Percentiles rank a stretch among this genome's conserved stretches.
phyloP scores from a whole-genome alignment of 257 asterid species.

The Nicotiana noctiflora region DNA sequence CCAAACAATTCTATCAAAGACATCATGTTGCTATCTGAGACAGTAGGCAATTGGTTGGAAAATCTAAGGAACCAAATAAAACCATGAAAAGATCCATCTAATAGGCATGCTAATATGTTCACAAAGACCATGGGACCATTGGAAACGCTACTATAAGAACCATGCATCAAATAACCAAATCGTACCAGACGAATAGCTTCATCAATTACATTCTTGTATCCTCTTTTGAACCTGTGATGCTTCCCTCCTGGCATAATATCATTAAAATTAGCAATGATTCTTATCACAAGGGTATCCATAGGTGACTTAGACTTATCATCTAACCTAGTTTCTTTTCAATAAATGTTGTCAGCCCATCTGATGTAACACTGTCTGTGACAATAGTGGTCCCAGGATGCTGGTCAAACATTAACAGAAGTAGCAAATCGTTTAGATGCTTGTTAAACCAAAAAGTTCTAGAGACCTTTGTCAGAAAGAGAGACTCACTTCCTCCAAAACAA shows the following conservation, averaged over 20 bases:
- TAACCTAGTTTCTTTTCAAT: slow-evolving; percentile 88
- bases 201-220: slow-evolving; percentile 98
- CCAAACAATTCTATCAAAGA: neutral
- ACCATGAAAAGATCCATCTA: slow-evolving; percentile 1
- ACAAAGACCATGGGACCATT: neutral
- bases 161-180: neutral
- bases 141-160: neutral
- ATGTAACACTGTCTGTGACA: slow-evolving; percentile 96
- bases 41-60: neutral
- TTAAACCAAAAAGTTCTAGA: neutral
- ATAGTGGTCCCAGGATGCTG: slow-evolving; percentile 97
- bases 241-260: slow-evolving; percentile 62
- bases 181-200: slow-evolving; percentile 95
- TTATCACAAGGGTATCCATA: slow-evolving; percentile 16
- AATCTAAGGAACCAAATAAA: neutral
- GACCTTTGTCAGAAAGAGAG: slow-evolving; percentile 14
- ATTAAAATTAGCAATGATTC: slow-evolving; percentile 8
- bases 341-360: slow-evolving; percentile 93
- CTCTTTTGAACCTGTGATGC: slow-evolving; percentile 96
- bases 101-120: neutral
- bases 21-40: neutral
- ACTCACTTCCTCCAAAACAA: slow-evolving; percentile 88
- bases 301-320: slow-evolving; percentile 15
- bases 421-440: slow-evolving; percentile 16
- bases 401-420: slow-evolving; percentile 18